Evolutionary conservation across 805 yeast species (phyloP).

Genomic region (Myxozyma mucilagina): DNA sequence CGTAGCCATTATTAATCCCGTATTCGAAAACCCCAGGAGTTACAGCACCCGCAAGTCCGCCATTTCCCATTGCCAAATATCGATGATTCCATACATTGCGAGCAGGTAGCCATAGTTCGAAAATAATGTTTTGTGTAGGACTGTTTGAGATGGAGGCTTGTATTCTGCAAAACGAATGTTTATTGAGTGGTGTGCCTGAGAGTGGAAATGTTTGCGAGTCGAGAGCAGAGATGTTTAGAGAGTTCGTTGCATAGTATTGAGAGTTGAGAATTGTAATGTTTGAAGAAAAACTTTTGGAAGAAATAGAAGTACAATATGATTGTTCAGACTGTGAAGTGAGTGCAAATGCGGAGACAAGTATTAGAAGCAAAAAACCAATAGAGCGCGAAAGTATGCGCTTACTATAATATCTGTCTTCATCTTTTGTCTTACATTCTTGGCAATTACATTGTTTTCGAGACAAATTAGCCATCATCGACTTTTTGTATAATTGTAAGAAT

Average conservation of each 20-base stretch:
- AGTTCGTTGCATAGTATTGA: neutral
- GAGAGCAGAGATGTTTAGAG: neutral
- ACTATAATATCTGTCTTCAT: too few species aligned
- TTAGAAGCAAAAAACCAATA: too few species aligned
- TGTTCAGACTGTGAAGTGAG: too few species aligned
- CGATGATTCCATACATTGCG: neutral
- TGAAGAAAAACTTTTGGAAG: too few species aligned
- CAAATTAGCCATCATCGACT: neutral
- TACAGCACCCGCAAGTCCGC: neutral
- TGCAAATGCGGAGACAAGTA: too few species aligned
- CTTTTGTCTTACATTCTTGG: too few species aligned
- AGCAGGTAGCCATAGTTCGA: neutral
- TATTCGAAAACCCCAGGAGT: neutral
- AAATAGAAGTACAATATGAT: too few species aligned
- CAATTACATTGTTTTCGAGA: neutral
- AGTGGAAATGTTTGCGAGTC: neutral
- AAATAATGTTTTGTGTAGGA: neutral
- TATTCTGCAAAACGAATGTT: neutral
- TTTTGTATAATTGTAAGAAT: neutral
- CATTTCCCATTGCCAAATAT: neutral
- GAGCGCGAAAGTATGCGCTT: too few species aligned
- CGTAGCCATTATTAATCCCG: neutral
- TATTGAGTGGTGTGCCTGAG: neutral
- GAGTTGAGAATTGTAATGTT: neutral
- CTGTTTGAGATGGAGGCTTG: neutral